Evolutionary conservation across 2,329 filamentous ascomycete species (phyloP).

Genomic region (Diplocarpon rosae): DNA sequence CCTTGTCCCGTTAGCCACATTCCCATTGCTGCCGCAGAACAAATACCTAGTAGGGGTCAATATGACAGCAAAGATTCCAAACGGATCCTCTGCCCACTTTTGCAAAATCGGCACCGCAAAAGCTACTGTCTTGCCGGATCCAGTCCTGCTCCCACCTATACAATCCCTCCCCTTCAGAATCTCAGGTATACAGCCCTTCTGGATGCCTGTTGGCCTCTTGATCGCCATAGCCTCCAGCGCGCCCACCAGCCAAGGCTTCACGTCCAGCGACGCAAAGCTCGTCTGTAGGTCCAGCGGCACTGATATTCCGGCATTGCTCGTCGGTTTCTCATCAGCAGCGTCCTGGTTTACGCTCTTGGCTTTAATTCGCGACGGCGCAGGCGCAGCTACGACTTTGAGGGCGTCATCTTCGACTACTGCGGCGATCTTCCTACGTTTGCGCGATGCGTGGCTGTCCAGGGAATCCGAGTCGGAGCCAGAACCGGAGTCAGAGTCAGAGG

Average conservation of each 20-base stretch:
- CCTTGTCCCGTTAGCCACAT: constrained; percentile 29
- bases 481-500: constrained; percentile 11
- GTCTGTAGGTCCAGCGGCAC: constrained; percentile 45
- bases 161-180: constrained; percentile 87
- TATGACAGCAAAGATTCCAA: constrained; percentile 80
- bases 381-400: constrained; percentile 10
- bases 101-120: constrained; percentile 93
- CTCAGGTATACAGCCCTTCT: constrained; percentile 83
- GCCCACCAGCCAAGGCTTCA: constrained; percentile 79
- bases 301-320: constrained; percentile 27
- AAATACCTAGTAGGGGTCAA: constrained; percentile 67
- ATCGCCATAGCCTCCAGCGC: constrained; percentile 73
- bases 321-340: background rate
- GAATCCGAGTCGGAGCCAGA: constrained; percentile 23
- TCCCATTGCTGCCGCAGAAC: background rate
- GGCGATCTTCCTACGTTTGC: constrained; percentile 25
- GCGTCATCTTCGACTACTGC: constrained; percentile 10
- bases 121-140: constrained; percentile 93
- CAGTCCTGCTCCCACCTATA: constrained; percentile 87
- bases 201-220: constrained; percentile 80
- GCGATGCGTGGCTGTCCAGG: constrained; percentile 23
- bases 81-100: constrained; percentile 84
- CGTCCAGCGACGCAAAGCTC: constrained; percentile 61
- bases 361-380: constrained; percentile 25
- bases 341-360: constrained; percentile 8